Evolutionary conservation across 2,329 filamentous ascomycete species (phyloP).

Genomic region (Whalleya microplaca): DNA sequence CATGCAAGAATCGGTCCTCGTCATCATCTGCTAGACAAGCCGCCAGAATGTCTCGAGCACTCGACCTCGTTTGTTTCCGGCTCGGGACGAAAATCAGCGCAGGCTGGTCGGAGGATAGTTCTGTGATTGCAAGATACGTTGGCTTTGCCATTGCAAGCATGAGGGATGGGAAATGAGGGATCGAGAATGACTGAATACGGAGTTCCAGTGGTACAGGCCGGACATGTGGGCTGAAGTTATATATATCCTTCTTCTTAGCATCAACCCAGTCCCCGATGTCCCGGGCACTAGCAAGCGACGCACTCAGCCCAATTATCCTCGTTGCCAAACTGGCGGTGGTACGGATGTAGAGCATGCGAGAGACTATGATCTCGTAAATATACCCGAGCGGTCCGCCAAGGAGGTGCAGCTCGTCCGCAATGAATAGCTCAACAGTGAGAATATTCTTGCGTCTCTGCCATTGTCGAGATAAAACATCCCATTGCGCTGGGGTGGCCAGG

Average conservation of each 20-base stretch:
- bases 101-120: slow-evolving; percentile 86
- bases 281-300: slow-evolving; percentile 88
- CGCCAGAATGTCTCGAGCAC: slow-evolving; percentile 84
- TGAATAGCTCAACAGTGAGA: slow-evolving; percentile 85
- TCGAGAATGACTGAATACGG: slow-evolving; percentile 92
- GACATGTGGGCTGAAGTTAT: slow-evolving; percentile 95
- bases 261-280: slow-evolving; percentile 98
- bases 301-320: slow-evolving; percentile 86
- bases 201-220: slow-evolving; percentile 89
- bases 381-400: slow-evolving; percentile 85
- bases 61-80: slow-evolving; percentile 88
- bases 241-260: slow-evolving; percentile 96
- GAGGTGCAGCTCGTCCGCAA: slow-evolving; percentile 94
- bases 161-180: slow-evolving; percentile 94
- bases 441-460: slow-evolving; percentile 98
- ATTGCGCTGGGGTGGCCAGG: slow-evolving; percentile 89
- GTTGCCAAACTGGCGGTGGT: slow-evolving; percentile 83
- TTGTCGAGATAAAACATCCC: slow-evolving; percentile 93
- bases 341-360: slow-evolving; percentile 94
- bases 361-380: slow-evolving; percentile 95
- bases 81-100: slow-evolving; percentile 90
- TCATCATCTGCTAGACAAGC: slow-evolving; percentile 87
- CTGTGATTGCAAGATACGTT: slow-evolving; percentile 84
- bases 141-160: slow-evolving; percentile 99
- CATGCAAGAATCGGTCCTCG: slow-evolving; percentile 91